A percentile compares a stretch with the other conserved stretches of the same genome.
phyloP scores from a whole-genome alignment of 2,329 filamentous ascomycete genomes.

The Aspergillus neoniger region DNA sequence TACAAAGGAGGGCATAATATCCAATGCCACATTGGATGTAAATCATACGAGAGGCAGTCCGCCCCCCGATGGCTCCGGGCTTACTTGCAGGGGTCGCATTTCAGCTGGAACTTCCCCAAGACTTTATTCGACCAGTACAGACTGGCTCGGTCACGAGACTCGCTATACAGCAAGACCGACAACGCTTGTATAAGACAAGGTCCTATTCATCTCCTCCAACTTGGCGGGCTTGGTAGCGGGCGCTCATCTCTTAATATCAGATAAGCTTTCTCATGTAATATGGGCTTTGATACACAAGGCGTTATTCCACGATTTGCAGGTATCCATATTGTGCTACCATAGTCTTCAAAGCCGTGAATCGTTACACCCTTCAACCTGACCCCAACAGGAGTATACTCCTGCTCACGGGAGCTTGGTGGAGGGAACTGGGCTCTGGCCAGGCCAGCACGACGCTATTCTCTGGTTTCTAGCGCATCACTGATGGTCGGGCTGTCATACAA shows the following conservation, averaged over 20 bases:
- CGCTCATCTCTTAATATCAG: not conserved
- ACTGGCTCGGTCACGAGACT: not conserved
- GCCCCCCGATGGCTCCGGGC: not conserved
- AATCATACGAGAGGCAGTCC: not conserved
- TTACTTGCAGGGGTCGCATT: not conserved
- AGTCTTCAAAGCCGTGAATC: not conserved
- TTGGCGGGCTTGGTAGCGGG: not conserved
- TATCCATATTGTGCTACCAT: no score
- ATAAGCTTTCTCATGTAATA: not conserved
- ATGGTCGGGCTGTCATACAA: not conserved
- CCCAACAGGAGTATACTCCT: not conserved
- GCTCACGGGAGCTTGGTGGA: not conserved
- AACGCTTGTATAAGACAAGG: not conserved
- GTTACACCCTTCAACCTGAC: not conserved
- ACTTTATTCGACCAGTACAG: not conserved
- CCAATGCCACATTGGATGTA: not conserved
- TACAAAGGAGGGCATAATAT: not conserved
- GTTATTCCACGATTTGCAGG: not conserved
- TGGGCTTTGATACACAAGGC: not conserved
- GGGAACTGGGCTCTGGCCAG: not conserved
- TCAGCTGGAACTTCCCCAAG: not conserved
- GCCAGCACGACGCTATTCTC: not conserved
- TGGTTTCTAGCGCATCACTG: not conserved
- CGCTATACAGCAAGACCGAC: not conserved
- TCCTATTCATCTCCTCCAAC: not conserved